phyloP scores from a whole-genome alignment of 768 basidiomycete genomes.

The Heimioporus sp. region DNA sequence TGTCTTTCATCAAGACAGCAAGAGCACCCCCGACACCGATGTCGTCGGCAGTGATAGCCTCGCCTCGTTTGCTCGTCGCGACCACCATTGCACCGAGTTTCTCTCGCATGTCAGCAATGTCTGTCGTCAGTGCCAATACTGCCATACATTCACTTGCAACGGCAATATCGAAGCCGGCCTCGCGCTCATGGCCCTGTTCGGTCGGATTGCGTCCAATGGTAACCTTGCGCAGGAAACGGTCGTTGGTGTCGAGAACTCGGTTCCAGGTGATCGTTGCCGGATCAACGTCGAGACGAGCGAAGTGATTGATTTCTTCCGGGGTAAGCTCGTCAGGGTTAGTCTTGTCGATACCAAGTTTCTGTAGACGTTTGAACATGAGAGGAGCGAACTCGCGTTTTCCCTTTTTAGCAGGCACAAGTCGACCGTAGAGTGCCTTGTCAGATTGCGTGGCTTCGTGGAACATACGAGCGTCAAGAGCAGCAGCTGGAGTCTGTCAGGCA shows the following conservation, averaged over 20 bases:
- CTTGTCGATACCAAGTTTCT: constrained; percentile 95
- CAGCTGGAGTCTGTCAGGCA: constrained; percentile 51
- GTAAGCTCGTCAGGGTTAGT: constrained; percentile 90
- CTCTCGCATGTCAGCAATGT: constrained; percentile 87
- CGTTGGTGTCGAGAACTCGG: constrained; percentile 95
- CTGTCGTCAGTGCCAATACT: constrained; percentile 87
- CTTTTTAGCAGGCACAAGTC: constrained; percentile 90
- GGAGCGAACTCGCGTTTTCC: constrained; percentile 93
- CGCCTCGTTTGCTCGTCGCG: constrained; percentile 86
- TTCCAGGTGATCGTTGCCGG: constrained; percentile 94
- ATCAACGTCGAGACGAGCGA: constrained; percentile 92
- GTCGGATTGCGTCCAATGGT: constrained; percentile 89
- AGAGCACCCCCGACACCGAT: constrained; percentile 93
- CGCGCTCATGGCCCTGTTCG: constrained; percentile 85
- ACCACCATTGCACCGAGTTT: constrained; percentile 97
- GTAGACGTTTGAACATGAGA: constrained; percentile 91
- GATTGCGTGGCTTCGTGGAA: constrained; percentile 96
- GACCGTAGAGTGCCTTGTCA: constrained; percentile 92
- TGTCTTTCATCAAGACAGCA: constrained; percentile 97
- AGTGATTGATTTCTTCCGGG: constrained; percentile 86
- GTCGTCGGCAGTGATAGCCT: constrained; percentile 94
- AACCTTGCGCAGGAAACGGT: constrained; percentile 93
- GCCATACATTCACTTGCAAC: constrained; percentile 99
- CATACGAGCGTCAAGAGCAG: constrained; percentile 96
- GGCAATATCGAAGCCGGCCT: constrained; percentile 93